phyloP scores from a whole-genome alignment of 2,329 filamentous ascomycete species.

The Trichoderma pleuroti region DNA sequence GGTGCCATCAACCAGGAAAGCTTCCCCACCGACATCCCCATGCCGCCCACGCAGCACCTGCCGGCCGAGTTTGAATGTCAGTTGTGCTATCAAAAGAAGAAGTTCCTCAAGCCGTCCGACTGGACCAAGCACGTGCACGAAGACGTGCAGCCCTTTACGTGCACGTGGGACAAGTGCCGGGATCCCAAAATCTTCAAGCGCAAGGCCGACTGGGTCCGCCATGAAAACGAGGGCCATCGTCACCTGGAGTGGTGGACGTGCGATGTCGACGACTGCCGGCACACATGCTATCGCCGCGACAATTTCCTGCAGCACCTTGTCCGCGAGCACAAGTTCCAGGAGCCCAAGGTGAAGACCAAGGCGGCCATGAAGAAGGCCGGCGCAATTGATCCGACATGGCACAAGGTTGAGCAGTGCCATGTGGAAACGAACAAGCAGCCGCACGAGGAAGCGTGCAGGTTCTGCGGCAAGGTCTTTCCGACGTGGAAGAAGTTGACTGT shows the following conservation, averaged over 20 bases:
- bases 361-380: conserved; percentile 59
- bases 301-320: conserved; percentile 93
- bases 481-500: conserved; percentile 93
- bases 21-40: conserved; percentile 76
- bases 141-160: conserved; percentile 89
- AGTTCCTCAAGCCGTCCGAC: conserved; percentile 85
- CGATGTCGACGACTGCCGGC: conserved; percentile 73
- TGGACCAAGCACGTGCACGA: conserved; percentile 97
- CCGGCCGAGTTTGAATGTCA: conserved; percentile 89
- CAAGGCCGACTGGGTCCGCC: conserved; percentile 92
- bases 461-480: conserved; percentile 76
- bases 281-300: conserved; percentile 81
- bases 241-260: conserved; percentile 91
- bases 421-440: conserved; percentile 63
- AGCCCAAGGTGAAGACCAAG: conserved; percentile 77
- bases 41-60: conserved; percentile 71
- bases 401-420: conserved; percentile 74
- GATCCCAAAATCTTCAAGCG: conserved; percentile 91
- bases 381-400: conserved; percentile 64
- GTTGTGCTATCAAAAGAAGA: conserved; percentile 80
- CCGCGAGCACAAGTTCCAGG: conserved; percentile 80
- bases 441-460: conserved; percentile 76
- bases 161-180: conserved; percentile 77
- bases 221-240: conserved; percentile 87
- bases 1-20: conserved; percentile 66